Evolutionary conservation across 108 stramenopile genomes (phyloP), one percentile per base, ranked within the genome.

Genomic region (Nitzschia sp.): DNA sequence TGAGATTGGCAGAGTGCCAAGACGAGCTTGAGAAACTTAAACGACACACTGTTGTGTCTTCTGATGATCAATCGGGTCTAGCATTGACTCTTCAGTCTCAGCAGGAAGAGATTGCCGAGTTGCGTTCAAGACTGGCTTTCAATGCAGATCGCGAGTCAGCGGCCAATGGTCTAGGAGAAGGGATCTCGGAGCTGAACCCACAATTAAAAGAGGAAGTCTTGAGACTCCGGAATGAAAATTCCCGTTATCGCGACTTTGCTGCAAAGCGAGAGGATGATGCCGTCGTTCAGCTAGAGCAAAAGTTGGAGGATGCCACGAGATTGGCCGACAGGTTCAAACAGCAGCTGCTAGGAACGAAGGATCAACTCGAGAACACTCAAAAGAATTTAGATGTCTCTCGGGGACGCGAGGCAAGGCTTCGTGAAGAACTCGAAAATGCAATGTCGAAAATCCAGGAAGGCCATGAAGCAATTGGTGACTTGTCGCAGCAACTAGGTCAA

Each of bases 171-270:
- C 65, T 92, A 43, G 92, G 88, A n/a, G 87, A 83, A 43, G 92
- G 90, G 37, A 77, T 92, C 53, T 87, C 86, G 43, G 92, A 94
- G 55, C 65, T 94, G 15, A 94, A 94, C 76, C 90, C 92, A 0
- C 83, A 86, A 63, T 29, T 94, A 22, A 85, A 79, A 65, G 73
- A 73, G 25, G 92, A 94, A 67, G 51, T 94, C 7, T 64, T 79
- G 38, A 76, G 80, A 19, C 65, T 94, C 29, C 81, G 92, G 29
- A 89, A 84, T 51, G 92, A 94, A 62, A 89, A 91, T 63, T 62
- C 60, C 22, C 85, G 80, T 25, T 71, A 91, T 20, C 76, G 80
- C 25, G 90, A 72, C n/a, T 94, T 94, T 68, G 90, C 86, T 21
- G 77, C 71, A 0, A 87, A 91, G 64, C 69, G 92, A 34, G 73